These are phyloP conservation scores for Phytopythium helicoides DNA, from an alignment of 352 stramenopile species.

Conservation along the genomic window DNA sequence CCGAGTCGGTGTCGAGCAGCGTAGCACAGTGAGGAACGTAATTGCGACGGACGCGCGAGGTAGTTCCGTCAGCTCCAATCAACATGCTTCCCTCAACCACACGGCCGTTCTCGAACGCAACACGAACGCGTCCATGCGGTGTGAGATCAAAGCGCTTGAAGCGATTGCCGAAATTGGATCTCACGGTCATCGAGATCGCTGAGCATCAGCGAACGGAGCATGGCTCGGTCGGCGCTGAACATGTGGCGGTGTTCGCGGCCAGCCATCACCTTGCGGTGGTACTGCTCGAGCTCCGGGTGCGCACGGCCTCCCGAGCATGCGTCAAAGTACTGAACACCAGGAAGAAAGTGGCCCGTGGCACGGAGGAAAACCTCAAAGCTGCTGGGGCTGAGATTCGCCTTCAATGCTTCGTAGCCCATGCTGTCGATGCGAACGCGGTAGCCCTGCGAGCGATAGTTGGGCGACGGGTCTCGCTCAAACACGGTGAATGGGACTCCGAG, in stretches of 20 bases:
- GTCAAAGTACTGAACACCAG: too few species aligned
- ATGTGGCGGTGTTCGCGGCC: slow-evolving; percentile 20
- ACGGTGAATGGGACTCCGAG: slow-evolving; percentile 63
- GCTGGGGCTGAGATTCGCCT: too few species aligned
- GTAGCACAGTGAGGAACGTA: slow-evolving; percentile 35
- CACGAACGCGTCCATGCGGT: slow-evolving; percentile 37
- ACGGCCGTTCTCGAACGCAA: slow-evolving; percentile 53
- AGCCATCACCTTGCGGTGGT: slow-evolving; percentile 16
- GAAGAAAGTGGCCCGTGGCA: slow-evolving; percentile 52
- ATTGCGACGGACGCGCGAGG: slow-evolving; percentile 51
- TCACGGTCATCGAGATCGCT: slow-evolving; percentile 43
- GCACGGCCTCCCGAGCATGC: too few species aligned
- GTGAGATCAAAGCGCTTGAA: slow-evolving; percentile 46
- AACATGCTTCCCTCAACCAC: slow-evolving; percentile 41
- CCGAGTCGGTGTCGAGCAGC: slow-evolving; percentile 56
- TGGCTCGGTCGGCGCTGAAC: slow-evolving; percentile 36
- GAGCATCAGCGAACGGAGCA: slow-evolving; percentile 35
- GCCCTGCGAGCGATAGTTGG: slow-evolving; percentile 54
- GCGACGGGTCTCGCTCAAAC: slow-evolving; percentile 58
- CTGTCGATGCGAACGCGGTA: slow-evolving; percentile 65
- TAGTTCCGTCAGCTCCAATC: slow-evolving; percentile 55
- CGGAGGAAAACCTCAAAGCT: too few species aligned
- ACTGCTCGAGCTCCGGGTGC: too few species aligned
- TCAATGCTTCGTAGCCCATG: slow-evolving; percentile 49
- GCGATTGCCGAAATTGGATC: slow-evolving; percentile 49